Evolutionary conservation across 495 filamentous ascomycete genomes (phyloP), one percentile per base, ranked within the genome.

Genomic region (Pseudoneurospora amorphoporcata): DNA sequence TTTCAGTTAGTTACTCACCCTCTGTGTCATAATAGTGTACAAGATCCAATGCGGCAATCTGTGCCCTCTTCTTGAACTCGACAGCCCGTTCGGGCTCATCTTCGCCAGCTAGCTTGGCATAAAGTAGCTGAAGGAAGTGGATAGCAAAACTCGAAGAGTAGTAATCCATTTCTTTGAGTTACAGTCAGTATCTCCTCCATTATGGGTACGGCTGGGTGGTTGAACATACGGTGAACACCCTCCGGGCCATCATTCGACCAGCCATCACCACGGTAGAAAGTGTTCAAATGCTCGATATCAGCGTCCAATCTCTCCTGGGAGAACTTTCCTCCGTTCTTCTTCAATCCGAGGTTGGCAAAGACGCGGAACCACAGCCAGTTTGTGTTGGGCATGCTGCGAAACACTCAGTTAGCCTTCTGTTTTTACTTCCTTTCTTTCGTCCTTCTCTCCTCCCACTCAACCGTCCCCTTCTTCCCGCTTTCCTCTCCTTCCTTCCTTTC

Each of bases 201-300:
- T 5, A 47, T 7, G 68, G 29, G 41, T 7, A 65, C 39, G 32
- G 39, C 32, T 45, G 19, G 37, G 29, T 14, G 39, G 19, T 35
- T 37, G 12, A 29, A 76, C 84, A 70, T 23, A 84, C 84, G 91
- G 72, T 90, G 89, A 72, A 92, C 90, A 16, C 88, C 89, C 77
- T 90, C 89, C 0, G 92, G 91, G 0, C 92, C 92, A 75, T 94
- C 92, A 74, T 92, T 92, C 3, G 89, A 92, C 92, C 92, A 94
- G 2, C 92, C 92, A 42, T 88, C 89, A 0, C 91, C 92, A 7
- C 92, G 86, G 77, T 93, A 92, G 80, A 94, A 94, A 4, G 90
- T 92, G 76, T 94, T 88, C 14, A 94, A 81, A 72, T 94, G 91
- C 73, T 91, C 86, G 74, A 94, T 90, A 80, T 94, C 92, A 19